A percentile compares a stretch with the other conserved stretches of the same genome.
Conservation (phyloP, 805 yeast genomes). For the Myxozyma nipponensis region DNA sequence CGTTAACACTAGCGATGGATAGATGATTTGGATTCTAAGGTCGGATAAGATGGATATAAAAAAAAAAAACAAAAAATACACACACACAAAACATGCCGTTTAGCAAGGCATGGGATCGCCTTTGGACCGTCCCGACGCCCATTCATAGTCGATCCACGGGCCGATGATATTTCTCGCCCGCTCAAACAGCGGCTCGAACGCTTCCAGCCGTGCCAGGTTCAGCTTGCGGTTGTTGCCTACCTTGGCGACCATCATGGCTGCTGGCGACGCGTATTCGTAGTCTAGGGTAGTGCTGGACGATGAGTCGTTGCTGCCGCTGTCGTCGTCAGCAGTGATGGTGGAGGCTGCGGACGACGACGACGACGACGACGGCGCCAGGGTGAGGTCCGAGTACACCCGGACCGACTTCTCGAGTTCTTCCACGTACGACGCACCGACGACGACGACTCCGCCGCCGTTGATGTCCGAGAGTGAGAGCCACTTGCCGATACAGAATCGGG, state of each 20-base stretch:
- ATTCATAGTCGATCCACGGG: background rate
- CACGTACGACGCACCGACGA: background rate
- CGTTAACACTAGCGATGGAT: no score
- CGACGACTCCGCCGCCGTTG: constrained; percentile 1
- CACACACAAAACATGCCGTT: no score
- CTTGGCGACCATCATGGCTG: background rate
- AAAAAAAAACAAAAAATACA: no score
- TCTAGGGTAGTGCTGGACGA: no score
- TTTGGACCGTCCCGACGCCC: background rate
- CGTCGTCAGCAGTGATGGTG: no score
- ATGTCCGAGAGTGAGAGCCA: constrained; percentile 42
- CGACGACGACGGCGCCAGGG: background rate
- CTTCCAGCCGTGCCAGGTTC: background rate
- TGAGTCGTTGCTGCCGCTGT: no score
- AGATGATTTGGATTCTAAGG: no score
- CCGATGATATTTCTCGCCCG: background rate
- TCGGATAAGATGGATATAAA: no score
- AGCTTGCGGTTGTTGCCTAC: background rate
- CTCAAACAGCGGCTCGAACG: background rate
- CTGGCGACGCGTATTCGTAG: no score
- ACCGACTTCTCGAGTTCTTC: constrained; percentile 1
- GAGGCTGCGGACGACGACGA: background rate
- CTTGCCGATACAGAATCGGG: constrained; percentile 61
- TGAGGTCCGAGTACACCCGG: background rate
- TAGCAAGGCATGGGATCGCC: no score